Evolutionary conservation across 768 basidiomycete genomes (phyloP).

Genomic region (Suillus plorans): DNA sequence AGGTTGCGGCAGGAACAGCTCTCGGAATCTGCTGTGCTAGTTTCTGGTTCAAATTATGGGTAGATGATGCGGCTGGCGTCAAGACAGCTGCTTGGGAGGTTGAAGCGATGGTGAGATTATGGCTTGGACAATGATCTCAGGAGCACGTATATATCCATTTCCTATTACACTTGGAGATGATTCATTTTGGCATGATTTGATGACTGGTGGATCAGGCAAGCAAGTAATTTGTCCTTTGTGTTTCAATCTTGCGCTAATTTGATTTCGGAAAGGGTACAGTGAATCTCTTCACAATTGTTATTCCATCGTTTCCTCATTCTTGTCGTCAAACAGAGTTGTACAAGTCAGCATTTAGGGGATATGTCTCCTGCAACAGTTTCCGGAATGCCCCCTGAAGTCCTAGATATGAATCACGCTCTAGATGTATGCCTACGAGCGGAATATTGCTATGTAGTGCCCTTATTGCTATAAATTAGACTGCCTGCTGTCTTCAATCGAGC

Average conservation of each 20-base stretch:
- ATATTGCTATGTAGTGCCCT: too few relatives aligned
- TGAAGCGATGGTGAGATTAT: slow-evolving; percentile 10
- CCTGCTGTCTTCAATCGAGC: background rate
- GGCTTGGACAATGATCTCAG: background rate
- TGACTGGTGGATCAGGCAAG: background rate
- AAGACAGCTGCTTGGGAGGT: slow-evolving; percentile 18
- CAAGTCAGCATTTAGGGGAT: background rate
- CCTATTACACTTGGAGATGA: background rate
- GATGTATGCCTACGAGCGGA: background rate
- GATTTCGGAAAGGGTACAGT: background rate
- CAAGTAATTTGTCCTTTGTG: background rate
- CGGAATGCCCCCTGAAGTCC: background rate
- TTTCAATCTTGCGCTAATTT: background rate
- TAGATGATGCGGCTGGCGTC: slow-evolving; percentile 20
- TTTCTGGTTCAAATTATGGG: slow-evolving; percentile 62
- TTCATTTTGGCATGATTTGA: background rate
- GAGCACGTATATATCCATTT: background rate
- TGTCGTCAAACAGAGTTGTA: background rate
- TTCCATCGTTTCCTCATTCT: background rate
- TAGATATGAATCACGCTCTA: background rate
- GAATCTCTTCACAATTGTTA: too few relatives aligned
- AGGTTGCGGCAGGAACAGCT: slow-evolving; percentile 58
- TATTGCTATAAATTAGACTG: background rate
- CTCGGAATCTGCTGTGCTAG: slow-evolving; percentile 56
- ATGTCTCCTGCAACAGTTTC: background rate